phyloP scores from a whole-genome alignment of 2,329 filamentous ascomycete species.

The Clarireedia paspali region DNA sequence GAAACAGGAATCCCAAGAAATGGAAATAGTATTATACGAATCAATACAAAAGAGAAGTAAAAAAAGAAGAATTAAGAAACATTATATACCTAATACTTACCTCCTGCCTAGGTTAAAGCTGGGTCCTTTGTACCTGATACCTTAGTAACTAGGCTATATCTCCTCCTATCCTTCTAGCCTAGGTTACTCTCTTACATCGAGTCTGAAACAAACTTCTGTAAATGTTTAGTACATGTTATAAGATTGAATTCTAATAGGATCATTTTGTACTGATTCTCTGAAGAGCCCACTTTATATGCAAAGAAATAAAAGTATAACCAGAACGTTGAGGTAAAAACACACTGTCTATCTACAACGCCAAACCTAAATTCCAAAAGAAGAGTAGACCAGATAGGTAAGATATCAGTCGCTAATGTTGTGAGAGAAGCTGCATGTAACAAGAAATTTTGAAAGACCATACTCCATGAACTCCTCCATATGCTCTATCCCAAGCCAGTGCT shows the following conservation, averaged over 20 bases:
- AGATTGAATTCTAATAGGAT: too few species aligned
- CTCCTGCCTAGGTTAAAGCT: too few species aligned
- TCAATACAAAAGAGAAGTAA: too few species aligned
- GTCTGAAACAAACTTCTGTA: not conserved
- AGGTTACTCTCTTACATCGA: too few species aligned
- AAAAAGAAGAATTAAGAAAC: too few species aligned
- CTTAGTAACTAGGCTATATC: too few species aligned
- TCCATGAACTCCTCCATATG: constrained; percentile 7
- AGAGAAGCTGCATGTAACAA: not conserved
- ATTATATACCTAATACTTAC: too few species aligned
- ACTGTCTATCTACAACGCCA: not conserved
- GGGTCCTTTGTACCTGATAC: too few species aligned
- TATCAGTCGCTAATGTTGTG: constrained; percentile 1
- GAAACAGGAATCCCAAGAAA: too few species aligned
- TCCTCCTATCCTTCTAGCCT: too few species aligned
- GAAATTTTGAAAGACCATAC: not conserved
- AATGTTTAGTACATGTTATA: not conserved
- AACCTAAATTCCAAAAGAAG: not conserved
- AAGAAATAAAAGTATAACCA: not conserved
- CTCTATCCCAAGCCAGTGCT: not conserved
- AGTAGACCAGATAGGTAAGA: not conserved
- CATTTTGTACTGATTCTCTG: not conserved
- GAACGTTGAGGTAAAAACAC: not conserved
- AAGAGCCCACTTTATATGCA: not conserved
- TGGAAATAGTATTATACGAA: too few species aligned